Conservation (phyloP, 306 rosid genomes). For the Cyclanthera cordifolia region DNA sequence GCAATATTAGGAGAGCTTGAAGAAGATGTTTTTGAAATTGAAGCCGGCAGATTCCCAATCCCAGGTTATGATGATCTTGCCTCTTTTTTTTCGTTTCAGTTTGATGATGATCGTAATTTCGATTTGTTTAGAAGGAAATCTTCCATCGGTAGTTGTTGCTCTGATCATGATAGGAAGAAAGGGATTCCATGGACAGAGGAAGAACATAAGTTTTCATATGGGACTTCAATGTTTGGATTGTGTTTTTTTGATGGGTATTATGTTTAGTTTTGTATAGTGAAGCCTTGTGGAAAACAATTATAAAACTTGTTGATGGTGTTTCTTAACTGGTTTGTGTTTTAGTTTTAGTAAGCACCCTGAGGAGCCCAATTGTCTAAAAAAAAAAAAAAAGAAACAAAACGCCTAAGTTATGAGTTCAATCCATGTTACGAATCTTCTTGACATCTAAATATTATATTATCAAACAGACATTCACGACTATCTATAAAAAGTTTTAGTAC, state of each 20-base stretch:
- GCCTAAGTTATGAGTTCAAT: too few relatives aligned
- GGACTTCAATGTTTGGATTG: background rate
- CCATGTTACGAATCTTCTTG: too few relatives aligned
- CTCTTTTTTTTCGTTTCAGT: slow-evolving; percentile 52
- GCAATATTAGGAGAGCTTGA: slow-evolving; percentile 69
- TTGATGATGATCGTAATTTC: slow-evolving; percentile 40
- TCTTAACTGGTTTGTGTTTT: background rate
- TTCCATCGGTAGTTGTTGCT: slow-evolving; percentile 25
- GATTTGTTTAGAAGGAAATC: slow-evolving; percentile 48
- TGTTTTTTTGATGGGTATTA: background rate
- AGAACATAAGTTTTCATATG: slow-evolving; percentile 42
- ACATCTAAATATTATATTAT: too few relatives aligned
- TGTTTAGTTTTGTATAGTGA: background rate
- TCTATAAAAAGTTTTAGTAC: too few relatives aligned
- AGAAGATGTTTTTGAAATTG: slow-evolving; percentile 73
- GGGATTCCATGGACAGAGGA: slow-evolving; percentile 74
- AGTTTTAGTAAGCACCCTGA: too few relatives aligned
- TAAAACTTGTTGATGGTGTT: background rate
- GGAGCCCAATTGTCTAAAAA: too few relatives aligned
- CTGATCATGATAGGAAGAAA: slow-evolving; percentile 79
- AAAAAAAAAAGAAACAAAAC: too few relatives aligned
- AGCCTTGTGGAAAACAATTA: background rate
- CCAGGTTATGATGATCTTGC: slow-evolving; percentile 50
- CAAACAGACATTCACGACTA: too few relatives aligned
- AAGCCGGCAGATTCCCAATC: slow-evolving; percentile 67